Conservation (phyloP, 257 asterid species). For the Solanum phureja region DNA sequence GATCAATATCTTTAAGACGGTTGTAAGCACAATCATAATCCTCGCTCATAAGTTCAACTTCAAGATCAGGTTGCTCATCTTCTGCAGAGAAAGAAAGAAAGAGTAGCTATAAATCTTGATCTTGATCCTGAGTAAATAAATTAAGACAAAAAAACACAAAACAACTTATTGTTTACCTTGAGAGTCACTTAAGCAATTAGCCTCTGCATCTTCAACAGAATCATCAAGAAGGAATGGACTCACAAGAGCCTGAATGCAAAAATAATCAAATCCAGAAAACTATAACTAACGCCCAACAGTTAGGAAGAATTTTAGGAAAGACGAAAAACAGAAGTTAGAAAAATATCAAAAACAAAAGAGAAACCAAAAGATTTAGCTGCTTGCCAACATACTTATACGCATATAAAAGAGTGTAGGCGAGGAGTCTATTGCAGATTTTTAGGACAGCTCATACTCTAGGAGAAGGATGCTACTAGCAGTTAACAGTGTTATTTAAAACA, state of each 20-base stretch:
- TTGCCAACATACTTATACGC: background rate
- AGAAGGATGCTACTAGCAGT: background rate
- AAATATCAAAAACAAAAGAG: background rate
- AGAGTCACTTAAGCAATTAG: conserved; percentile 25
- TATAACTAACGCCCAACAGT: background rate
- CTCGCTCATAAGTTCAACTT: conserved; percentile 14
- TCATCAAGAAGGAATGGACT: conserved; percentile 76
- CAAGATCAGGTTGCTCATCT: conserved; percentile 31
- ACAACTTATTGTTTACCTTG: conserved; percentile 30
- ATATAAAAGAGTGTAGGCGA: background rate
- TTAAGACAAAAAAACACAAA: background rate
- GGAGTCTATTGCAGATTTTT: background rate
- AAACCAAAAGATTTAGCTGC: background rate
- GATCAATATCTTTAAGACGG: conserved; percentile 65
- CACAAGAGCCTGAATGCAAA: conserved; percentile 63
- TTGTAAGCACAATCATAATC: conserved; percentile 28
- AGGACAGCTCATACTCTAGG: background rate
- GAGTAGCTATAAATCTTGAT: background rate
- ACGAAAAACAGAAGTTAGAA: background rate
- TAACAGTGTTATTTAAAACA: background rate
- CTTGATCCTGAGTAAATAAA: background rate
- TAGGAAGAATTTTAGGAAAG: background rate
- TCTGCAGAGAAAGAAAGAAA: conserved; percentile 23
- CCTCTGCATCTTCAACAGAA: conserved; percentile 40
- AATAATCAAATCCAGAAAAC: background rate